These are phyloP conservation scores for Penicillium roqueforti DNA, from an alignment of 495 filamentous ascomycete species.

Conservation along the genomic window DNA sequence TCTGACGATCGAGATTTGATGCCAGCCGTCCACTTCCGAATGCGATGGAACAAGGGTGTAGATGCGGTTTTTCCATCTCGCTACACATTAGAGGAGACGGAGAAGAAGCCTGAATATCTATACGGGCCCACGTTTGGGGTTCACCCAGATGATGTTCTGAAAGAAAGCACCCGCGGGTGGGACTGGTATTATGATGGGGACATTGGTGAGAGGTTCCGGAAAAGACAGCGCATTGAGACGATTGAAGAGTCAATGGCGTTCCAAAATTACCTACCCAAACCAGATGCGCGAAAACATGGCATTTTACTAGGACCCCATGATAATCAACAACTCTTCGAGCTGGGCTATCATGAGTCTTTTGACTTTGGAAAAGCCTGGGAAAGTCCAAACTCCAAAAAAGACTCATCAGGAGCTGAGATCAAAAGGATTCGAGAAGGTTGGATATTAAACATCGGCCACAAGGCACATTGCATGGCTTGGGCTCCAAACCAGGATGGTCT, in stretches of 20 bases:
- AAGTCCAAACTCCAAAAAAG: constrained; percentile 14
- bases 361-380: constrained; percentile 46
- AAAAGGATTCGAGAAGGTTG: constrained; percentile 48
- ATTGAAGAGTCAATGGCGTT: constrained; percentile 28
- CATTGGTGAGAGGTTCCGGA: constrained; percentile 33
- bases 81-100: constrained; percentile 24
- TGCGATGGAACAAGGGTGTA: constrained; percentile 42
- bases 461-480: constrained; percentile 53
- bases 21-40: constrained; percentile 41
- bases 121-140: constrained; percentile 42
- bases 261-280: constrained; percentile 38
- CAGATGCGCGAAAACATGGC: constrained; percentile 31
- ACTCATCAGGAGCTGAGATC: background rate
- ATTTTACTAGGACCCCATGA: constrained; percentile 51
- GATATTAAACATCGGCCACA: constrained; percentile 53
- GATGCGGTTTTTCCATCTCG: constrained; percentile 51
- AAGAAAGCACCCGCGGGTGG: constrained; percentile 48
- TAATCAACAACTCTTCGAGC: constrained; percentile 37
- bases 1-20: constrained; percentile 45
- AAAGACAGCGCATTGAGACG: constrained; percentile 32
- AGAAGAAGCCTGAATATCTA: constrained; percentile 28
- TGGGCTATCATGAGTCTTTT: constrained; percentile 39
- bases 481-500: constrained; percentile 48
- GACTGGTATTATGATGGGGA: constrained; percentile 52
- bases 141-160: constrained; percentile 34